These are phyloP conservation scores for Orbilia ellipsospora DNA, from an alignment of 2,329 filamentous ascomycete species.

Conservation along the genomic window DNA sequence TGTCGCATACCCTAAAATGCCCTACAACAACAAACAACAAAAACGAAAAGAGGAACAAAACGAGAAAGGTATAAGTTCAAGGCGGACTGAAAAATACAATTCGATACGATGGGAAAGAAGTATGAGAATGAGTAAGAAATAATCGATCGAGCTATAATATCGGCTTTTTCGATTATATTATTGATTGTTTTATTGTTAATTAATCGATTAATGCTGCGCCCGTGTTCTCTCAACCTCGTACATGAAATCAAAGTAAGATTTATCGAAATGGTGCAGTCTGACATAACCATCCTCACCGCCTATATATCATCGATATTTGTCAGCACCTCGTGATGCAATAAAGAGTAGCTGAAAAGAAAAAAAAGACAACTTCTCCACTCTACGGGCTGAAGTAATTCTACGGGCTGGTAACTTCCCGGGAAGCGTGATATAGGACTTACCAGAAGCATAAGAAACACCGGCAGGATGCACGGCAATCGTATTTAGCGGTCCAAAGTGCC, in stretches of 20 bases:
- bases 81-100: no score
- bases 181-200: conserved; percentile 2
- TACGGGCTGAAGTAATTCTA: neutral
- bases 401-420: no score
- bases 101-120: no score
- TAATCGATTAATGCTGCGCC: conserved; percentile 46
- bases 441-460: conserved; percentile 91
- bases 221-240: conserved; percentile 84
- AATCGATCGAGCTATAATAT: no score
- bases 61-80: neutral
- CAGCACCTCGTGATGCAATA: conserved; percentile 6
- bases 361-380: neutral
- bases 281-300: conserved; percentile 98
- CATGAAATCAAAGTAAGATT: conserved; percentile 97
- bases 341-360: neutral
- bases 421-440: conserved; percentile 14
- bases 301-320: conserved; percentile 13
- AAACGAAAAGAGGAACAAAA: neutral
- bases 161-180: no score
- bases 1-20: conserved; percentile 37
- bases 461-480: conserved; percentile 93
- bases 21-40: neutral
- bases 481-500: conserved; percentile 96
- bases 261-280: conserved; percentile 97
- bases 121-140: no score